Percentiles rank a stretch among this genome's conserved stretches.
Conservation (phyloP, 345 rosid genomes). For the Populus deltoides region DNA sequence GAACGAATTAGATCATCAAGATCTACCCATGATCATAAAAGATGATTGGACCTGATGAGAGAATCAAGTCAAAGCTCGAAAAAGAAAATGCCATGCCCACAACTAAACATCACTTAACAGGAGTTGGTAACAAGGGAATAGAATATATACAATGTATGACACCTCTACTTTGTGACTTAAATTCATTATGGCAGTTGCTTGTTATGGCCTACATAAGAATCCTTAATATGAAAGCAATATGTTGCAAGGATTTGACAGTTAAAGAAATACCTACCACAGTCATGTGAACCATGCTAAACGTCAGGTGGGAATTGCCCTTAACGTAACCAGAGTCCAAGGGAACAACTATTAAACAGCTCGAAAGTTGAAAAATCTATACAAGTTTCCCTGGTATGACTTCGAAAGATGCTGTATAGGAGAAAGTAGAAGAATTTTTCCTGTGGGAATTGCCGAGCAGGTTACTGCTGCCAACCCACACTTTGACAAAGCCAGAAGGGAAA, state of each 20-base stretch:
- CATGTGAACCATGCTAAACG: neutral
- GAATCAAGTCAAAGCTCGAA: conserved; percentile 11
- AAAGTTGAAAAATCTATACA: neutral
- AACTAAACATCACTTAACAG: conserved; percentile 17
- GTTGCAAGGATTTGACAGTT: neutral
- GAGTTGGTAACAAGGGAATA: conserved; percentile 18
- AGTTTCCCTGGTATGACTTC: neutral
- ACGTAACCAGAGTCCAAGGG: neutral
- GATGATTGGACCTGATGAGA: conserved; percentile 3
- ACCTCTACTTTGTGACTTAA: neutral
- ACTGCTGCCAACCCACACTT: conserved; percentile 8
- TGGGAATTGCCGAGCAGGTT: neutral
- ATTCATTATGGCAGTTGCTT: neutral
- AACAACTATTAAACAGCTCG: neutral
- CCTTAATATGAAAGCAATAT: neutral
- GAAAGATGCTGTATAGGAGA: neutral
- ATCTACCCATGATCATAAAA: neutral
- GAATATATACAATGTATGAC: too few relatives aligned
- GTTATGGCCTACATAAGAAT: too few relatives aligned
- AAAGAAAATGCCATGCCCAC: neutral
- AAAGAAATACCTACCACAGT: neutral
- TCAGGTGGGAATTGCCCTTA: neutral
- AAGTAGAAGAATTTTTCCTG: neutral
- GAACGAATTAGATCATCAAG: neutral
- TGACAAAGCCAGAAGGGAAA: neutral